These are phyloP conservation scores for Aspergillus niger DNA, from an alignment of 2,329 filamentous ascomycete genomes.

Conservation along the genomic window DNA sequence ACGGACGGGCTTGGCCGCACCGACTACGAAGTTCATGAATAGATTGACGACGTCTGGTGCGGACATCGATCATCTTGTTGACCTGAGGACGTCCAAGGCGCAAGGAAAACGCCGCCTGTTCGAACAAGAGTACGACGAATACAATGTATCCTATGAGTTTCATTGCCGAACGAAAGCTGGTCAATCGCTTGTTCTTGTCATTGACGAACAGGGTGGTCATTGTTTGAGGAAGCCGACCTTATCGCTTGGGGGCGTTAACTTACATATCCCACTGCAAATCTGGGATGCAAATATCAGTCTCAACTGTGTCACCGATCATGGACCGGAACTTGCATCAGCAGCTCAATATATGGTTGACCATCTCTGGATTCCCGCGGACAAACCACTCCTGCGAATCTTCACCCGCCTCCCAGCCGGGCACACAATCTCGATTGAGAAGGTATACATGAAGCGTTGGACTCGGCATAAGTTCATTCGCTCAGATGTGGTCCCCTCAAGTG, in stretches of 20 bases:
- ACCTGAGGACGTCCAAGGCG: constrained; percentile 30
- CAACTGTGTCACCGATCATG: constrained; percentile 30
- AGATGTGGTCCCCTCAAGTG: not conserved
- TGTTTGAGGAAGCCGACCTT: constrained; percentile 28
- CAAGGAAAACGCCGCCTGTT: constrained; percentile 29
- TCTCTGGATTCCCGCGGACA: constrained; percentile 36
- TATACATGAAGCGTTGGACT: constrained; percentile 38
- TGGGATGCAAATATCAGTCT: constrained; percentile 45
- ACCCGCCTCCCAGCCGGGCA: constrained; percentile 27
- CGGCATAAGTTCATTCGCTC: constrained; percentile 30
- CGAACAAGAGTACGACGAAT: constrained; percentile 25
- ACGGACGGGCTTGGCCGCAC: constrained; percentile 26
- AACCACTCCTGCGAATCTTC: constrained; percentile 30
- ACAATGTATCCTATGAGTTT: constrained; percentile 41
- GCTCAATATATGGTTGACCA: constrained; percentile 35
- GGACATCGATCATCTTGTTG: constrained; percentile 44
- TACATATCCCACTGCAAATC: constrained; percentile 41
- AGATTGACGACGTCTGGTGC: constrained; percentile 43
- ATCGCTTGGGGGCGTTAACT: constrained; percentile 37
- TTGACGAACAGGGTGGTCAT: constrained; percentile 37
- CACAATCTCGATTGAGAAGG: constrained; percentile 32
- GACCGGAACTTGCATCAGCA: constrained; percentile 30
- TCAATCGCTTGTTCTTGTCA: constrained; percentile 33
- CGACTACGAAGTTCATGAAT: constrained; percentile 38
- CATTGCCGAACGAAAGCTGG: constrained; percentile 38